These are phyloP conservation scores for Epichloe gansuensis DNA, from an alignment of 2,329 filamentous ascomycete species.

Conservation along the genomic window DNA sequence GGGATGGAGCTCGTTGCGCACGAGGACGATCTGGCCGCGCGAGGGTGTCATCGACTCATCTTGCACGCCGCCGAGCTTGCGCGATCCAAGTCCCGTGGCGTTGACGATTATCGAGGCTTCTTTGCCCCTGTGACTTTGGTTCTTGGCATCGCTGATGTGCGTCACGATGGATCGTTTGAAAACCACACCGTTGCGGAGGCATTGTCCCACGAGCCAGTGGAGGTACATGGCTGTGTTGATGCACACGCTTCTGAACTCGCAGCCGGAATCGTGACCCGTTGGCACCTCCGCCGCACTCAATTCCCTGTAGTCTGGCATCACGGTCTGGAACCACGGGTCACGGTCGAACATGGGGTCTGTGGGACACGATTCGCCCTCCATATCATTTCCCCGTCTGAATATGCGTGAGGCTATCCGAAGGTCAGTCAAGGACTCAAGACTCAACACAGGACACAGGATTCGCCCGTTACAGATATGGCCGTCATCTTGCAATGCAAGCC, in stretches of 20 bases:
- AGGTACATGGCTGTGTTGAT: conserved; percentile 87
- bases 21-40: conserved; percentile 73
- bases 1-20: conserved; percentile 61
- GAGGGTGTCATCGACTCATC: conserved; percentile 63
- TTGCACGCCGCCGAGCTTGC: conserved; percentile 67
- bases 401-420: conserved; percentile 31
- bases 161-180: conserved; percentile 50
- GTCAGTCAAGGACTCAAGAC: not conserved
- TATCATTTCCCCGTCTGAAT: conserved; percentile 51
- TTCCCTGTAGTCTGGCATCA: conserved; percentile 59
- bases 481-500: not conserved
- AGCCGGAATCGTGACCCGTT: conserved; percentile 56
- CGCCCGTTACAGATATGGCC: not conserved
- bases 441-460: not conserved
- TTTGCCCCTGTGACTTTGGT: conserved; percentile 37
- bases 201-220: conserved; percentile 73
- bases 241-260: conserved; percentile 71
- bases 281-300: conserved; percentile 48
- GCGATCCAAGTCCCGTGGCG: conserved; percentile 67
- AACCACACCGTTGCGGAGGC: conserved; percentile 57
- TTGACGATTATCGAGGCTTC: conserved; percentile 66
- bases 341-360: conserved; percentile 47
- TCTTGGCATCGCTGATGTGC: conserved; percentile 61
- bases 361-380: conserved; percentile 30
- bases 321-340: conserved; percentile 62